These are phyloP conservation scores for Cystofilobasidium macerans DNA, from an alignment of 768 basidiomycete species.

Conservation along the genomic window DNA sequence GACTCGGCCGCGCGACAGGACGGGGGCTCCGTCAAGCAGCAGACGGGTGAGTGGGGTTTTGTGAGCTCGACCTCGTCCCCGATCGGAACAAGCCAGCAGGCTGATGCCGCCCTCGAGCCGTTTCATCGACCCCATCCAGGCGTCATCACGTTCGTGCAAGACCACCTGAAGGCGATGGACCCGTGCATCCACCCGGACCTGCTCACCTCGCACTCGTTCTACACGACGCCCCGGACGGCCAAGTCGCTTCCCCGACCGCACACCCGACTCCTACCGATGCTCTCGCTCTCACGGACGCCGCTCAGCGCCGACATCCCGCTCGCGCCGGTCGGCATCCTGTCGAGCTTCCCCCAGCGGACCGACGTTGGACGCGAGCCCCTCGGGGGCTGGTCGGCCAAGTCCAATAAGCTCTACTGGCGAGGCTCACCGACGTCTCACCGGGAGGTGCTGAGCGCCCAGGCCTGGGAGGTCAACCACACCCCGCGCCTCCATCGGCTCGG, in stretches of 20 bases:
- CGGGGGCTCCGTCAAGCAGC: neutral
- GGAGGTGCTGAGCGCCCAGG: slow-evolving; percentile 32
- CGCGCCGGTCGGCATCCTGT: slow-evolving; percentile 37
- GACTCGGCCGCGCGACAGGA: slow-evolving; percentile 34
- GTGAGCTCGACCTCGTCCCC: too few species aligned
- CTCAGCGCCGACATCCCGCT: slow-evolving; percentile 39
- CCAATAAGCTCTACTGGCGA: slow-evolving; percentile 39
- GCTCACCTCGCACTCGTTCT: slow-evolving; percentile 38
- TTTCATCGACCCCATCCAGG: neutral
- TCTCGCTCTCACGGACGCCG: slow-evolving; percentile 37
- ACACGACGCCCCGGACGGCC: slow-evolving; percentile 34
- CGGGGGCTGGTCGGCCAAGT: slow-evolving; percentile 35
- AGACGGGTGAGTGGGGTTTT: slow-evolving; percentile 10
- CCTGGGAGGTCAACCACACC: slow-evolving; percentile 37
- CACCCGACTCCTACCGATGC: slow-evolving; percentile 37
- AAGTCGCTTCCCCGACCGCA: slow-evolving; percentile 38
- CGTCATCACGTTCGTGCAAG: slow-evolving; percentile 34
- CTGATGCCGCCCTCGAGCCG: neutral
- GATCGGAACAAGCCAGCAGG: too few species aligned
- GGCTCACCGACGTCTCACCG: slow-evolving; percentile 37
- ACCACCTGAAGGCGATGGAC: slow-evolving; percentile 37
- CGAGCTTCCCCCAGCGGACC: slow-evolving; percentile 30
- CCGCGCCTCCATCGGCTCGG: slow-evolving; percentile 37
- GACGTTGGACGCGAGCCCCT: slow-evolving; percentile 37
- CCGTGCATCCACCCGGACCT: slow-evolving; percentile 38